Conservation (phyloP, 164 flowering plant species). For the Brasenia schreberi region DNA sequence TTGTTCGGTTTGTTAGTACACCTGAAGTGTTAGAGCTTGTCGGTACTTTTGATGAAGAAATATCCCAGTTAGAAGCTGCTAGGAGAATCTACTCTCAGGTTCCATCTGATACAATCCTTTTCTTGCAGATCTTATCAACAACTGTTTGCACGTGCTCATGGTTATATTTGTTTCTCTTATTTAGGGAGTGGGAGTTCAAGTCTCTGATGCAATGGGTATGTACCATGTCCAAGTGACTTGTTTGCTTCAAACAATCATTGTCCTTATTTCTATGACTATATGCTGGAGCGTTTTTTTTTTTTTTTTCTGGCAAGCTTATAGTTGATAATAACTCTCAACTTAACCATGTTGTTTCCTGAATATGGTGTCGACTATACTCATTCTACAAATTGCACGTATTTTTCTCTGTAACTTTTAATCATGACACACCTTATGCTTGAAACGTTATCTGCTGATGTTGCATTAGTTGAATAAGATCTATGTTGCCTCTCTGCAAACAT, state of each 20-base stretch:
- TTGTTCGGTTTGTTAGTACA: slow-evolving; percentile 91
- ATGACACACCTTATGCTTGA: too few relatives aligned
- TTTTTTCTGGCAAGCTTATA: background rate
- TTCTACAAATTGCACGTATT: too few relatives aligned
- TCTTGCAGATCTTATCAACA: background rate
- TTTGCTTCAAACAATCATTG: background rate
- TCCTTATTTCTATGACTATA: background rate
- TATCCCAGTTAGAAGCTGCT: slow-evolving; percentile 93
- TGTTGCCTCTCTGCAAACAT: too few relatives aligned
- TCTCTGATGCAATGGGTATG: slow-evolving; percentile 34
- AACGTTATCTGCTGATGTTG: too few relatives aligned
- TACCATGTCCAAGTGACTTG: background rate
- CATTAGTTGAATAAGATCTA: too few relatives aligned
- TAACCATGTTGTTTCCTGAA: too few relatives aligned
- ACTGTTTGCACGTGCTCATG: slow-evolving; percentile 7
- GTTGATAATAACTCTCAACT: background rate
- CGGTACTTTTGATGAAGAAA: slow-evolving; percentile 74
- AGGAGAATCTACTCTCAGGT: slow-evolving; percentile 84
- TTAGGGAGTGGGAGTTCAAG: slow-evolving; percentile 61
- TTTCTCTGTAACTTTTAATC: too few relatives aligned
- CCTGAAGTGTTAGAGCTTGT: slow-evolving; percentile 85
- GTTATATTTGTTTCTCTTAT: slow-evolving; percentile 9
- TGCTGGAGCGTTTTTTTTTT: too few relatives aligned
- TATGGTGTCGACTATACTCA: too few relatives aligned
- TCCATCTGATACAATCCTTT: background rate